Evolutionary conservation across 306 rosid species (phyloP), one percentile per base, ranked within the genome.

Genomic region (Begonia loranthoides): DNA sequence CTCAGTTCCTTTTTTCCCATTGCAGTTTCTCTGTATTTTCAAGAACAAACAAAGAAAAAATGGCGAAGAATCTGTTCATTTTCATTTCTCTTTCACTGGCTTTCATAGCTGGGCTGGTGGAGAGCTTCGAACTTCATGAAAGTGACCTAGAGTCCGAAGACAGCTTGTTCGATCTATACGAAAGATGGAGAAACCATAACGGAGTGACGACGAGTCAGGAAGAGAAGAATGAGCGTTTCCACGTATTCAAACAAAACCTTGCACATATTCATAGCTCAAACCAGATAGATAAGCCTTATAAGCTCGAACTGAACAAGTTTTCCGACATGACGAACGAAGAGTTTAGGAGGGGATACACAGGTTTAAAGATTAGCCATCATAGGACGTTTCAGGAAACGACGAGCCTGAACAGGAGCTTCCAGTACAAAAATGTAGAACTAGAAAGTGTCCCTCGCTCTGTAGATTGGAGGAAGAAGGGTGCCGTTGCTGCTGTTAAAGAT

Each of bases 381-480:
- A 54, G 72, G 45, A 17, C 45, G 44, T 45, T 67, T 21, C 63
- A 10, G 1, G 78, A 64, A 5, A 47, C 12, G 17, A 41, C 45
- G 2, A 45, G 52, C 36, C 21, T 2, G 16, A 68, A 64, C 4
- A 13, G 43, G 13, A 36, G 58, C 41, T 71, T 76, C 64, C 41
- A 45, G 62, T 57, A 76, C 24, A 66, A 52, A 43, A 34, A 54
- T 15, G 56, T 48, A 7, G 36, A 28, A 7, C 36, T 28, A 28
- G 40, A 15, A 10, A 45, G 58, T 36, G 64, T 68, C 58, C 78
- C 76, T 5, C 16, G 63, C 2, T 51, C 50, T 41, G 49, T 72
- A 28, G 78, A 77, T 45, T 77, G 84, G 84, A 77, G 84, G 59
- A 66, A 54, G 54, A 68, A 34, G 48, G 77, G 80, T 40, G 77